Evolutionary conservation across 2,329 filamentous ascomycete species (phyloP).

Genomic region (Colletotrichum lupini): DNA sequence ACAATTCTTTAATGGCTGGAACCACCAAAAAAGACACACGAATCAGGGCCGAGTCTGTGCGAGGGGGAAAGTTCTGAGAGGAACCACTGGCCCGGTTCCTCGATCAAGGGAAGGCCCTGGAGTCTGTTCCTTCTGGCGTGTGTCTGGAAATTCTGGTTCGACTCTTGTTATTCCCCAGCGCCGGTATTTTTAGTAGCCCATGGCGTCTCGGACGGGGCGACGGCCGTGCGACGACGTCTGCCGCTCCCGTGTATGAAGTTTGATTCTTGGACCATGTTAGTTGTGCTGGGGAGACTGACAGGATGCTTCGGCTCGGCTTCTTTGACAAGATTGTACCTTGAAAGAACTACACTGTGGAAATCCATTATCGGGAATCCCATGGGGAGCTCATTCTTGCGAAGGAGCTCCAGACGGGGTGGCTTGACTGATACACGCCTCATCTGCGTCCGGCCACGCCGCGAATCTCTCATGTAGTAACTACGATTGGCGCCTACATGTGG

Average conservation of each 20-base stretch:
- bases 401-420: not conserved
- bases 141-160: not conserved
- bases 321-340: not conserved
- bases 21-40: not conserved
- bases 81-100: constrained; percentile 8
- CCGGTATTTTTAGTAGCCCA: constrained; percentile 2
- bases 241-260: not conserved
- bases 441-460: not conserved
- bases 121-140: not conserved
- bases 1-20: not conserved
- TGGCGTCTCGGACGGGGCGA: not conserved
- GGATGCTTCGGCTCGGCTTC: not conserved
- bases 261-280: not conserved
- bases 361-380: not conserved
- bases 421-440: constrained; percentile 17
- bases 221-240: constrained; percentile 14
- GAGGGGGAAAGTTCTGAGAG: not conserved
- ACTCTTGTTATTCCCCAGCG: not conserved
- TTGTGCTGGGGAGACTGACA: not conserved
- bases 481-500: not conserved
- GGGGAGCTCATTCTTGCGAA: not conserved
- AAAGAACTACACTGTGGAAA: not conserved
- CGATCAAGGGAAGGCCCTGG: not conserved
- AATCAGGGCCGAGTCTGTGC: constrained; percentile 23
- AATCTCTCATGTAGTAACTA: not conserved